Base-by-base conservation (phyloP, 2,329 filamentous ascomycete species). In the Pseudopyricularia cyperi region DNA sequence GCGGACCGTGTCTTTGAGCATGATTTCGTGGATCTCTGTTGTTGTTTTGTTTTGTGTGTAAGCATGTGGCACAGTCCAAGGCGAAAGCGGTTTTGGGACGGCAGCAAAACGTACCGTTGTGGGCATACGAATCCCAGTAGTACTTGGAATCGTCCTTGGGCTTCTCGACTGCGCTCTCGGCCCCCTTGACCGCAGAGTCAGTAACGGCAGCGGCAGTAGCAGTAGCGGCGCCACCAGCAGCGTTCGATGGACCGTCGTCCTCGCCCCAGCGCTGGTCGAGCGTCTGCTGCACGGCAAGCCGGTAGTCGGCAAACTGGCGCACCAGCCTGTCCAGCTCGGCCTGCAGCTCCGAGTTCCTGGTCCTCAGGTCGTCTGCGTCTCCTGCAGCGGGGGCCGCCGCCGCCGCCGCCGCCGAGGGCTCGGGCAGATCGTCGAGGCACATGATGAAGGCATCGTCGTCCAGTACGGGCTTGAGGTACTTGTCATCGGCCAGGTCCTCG, bases 391-490 rank as follows among this genome's bases (percentile, higher is more conserved):
- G 50, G 57, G 50, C 58, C 58, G 51, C 33, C 6, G 54, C 52
- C 9, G 57, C 22, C 24, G 57, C 52, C 5, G 51, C 22, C 52
- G 55, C 59, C 12, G 68, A 66, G 28, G 72, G 66, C 35, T 72
- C 68, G 9, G 76, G 73, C 17, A 95, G 72, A 56, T 96, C 93
- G 57, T 95, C 91, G 19, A 98, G 73, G 52, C 80, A 87, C 63
- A 94, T 89, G 32, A 98, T 79, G 51, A 97, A 72, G 4, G 90
- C 87, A 64, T 98, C 93, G 58, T 96, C 89, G 54, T 93, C 84
- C 7, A 98, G 69, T 4, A 89, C 83, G 0, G 93, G 93, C 62
- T 86, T 85, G 54, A 98, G 73, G 62, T 83, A 94, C 57, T 77
- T 75, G 57, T 97, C 91, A 55, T 89, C 80, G n/a, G 81, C 75